Conservation (phyloP, 768 basidiomycete species). For the Leccinum boreale region DNA sequence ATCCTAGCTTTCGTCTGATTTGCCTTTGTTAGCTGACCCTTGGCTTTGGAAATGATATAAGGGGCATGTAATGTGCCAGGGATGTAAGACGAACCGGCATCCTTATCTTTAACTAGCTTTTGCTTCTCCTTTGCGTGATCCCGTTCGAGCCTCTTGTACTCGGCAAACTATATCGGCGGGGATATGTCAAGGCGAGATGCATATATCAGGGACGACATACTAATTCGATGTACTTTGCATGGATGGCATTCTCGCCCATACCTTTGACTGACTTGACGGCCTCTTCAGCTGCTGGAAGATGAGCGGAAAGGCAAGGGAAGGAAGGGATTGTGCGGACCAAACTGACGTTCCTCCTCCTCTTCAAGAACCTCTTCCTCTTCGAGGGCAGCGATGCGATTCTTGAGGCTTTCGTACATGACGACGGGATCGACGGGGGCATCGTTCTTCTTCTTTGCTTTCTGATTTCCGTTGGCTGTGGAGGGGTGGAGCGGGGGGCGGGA, state of each 20-base stretch:
- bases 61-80: slow-evolving; percentile 4
- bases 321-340: slow-evolving; percentile 47
- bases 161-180: slow-evolving; percentile 64
- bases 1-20: slow-evolving; percentile 88
- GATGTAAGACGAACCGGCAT: slow-evolving; percentile 55
- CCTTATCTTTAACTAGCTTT: slow-evolving; percentile 87
- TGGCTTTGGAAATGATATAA: slow-evolving; percentile 47
- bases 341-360: slow-evolving; percentile 81
- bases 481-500: slow-evolving; percentile 33
- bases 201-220: slow-evolving; percentile 42
- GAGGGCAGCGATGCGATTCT: slow-evolving; percentile 83
- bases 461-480: slow-evolving; percentile 28
- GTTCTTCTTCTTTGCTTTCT: slow-evolving; percentile 70
- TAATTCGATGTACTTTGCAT: slow-evolving; percentile 85
- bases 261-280: slow-evolving; percentile 84
- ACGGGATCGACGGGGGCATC: slow-evolving; percentile 71
- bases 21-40: slow-evolving; percentile 80
- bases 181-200: slow-evolving; percentile 19
- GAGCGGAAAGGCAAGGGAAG: slow-evolving; percentile 4
- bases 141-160: slow-evolving; percentile 81
- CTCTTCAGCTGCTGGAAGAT: slow-evolving; percentile 64
- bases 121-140: slow-evolving; percentile 92
- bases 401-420: slow-evolving; percentile 84
- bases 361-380: slow-evolving; percentile 86
- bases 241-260: slow-evolving; percentile 77